Percentiles rank a stretch among this genome's conserved stretches.
phyloP scores from a whole-genome alignment of 2,329 filamentous ascomycete species.

The Penicillium sp. region DNA sequence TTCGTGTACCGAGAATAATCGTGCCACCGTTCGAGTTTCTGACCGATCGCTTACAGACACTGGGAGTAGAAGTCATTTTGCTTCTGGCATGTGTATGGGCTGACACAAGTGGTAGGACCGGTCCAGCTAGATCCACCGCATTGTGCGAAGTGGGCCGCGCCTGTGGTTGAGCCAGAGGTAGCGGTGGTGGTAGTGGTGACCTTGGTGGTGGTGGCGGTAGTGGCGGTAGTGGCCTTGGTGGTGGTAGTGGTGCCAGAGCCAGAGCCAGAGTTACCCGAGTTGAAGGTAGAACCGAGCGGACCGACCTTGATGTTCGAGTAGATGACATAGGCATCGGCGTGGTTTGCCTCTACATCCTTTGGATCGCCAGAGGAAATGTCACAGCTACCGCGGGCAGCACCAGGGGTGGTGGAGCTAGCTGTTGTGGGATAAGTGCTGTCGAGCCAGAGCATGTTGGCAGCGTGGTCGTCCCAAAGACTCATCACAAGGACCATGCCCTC shows the following conservation, averaged over 20 bases:
- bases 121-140: constrained; percentile 39
- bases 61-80: constrained; percentile 42
- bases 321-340: constrained; percentile 52
- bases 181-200: constrained; percentile 12
- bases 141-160: constrained; percentile 28
- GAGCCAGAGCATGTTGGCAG: constrained; percentile 72
- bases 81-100: constrained; percentile 35
- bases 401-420: constrained; percentile 44
- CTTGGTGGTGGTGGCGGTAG: constrained; percentile 7
- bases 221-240: constrained; percentile 3
- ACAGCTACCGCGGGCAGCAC: constrained; percentile 58
- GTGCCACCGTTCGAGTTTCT: background rate
- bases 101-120: constrained; percentile 35
- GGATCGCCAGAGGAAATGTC: constrained; percentile 54
- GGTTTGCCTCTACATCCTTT: constrained; percentile 49
- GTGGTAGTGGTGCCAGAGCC: constrained; percentile 12
- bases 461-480: constrained; percentile 63
- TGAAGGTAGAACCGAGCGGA: constrained; percentile 56
- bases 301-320: constrained; percentile 63
- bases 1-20: too few species aligned
- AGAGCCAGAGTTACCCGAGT: constrained; percentile 4
- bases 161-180: constrained; percentile 6
- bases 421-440: constrained; percentile 63
- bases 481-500: constrained; percentile 63
- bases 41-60: constrained; percentile 31